Conservation (phyloP, 768 basidiomycete species). For the Hygrophoropsis aurantiaca region DNA sequence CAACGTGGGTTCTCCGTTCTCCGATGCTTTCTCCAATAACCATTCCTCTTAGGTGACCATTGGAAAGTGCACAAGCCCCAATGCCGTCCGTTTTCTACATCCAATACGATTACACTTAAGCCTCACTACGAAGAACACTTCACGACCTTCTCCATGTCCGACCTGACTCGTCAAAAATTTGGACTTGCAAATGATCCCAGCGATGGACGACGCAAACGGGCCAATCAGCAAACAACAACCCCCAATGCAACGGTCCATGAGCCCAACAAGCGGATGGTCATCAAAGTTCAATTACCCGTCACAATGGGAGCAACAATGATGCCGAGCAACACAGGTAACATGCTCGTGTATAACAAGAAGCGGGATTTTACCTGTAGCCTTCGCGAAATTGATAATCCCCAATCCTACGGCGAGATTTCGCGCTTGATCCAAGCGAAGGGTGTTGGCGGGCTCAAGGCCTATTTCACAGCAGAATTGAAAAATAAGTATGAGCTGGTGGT, state of each 20-base stretch:
- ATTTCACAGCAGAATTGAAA: slow-evolving; percentile 53
- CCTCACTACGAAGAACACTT: slow-evolving; percentile 35
- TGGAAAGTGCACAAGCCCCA: slow-evolving; percentile 50
- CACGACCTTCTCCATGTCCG: slow-evolving; percentile 23
- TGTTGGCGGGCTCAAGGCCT: slow-evolving; percentile 46
- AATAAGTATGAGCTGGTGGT: slow-evolving; percentile 47
- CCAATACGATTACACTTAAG: slow-evolving; percentile 46
- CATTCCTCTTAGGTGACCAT: slow-evolving; percentile 34
- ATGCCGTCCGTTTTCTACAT: slow-evolving; percentile 45
- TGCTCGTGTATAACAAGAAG: slow-evolving; percentile 54
- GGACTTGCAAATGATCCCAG: slow-evolving; percentile 24
- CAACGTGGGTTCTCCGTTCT: slow-evolving; percentile 41
- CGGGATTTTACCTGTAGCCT: slow-evolving; percentile 51
- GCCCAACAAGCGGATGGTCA: slow-evolving; percentile 40
- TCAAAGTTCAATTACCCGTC: slow-evolving; percentile 56
- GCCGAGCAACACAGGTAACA: slow-evolving; percentile 15
- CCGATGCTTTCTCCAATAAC: neutral
- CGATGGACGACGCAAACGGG: slow-evolving; percentile 13
- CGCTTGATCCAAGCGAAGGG: slow-evolving; percentile 42
- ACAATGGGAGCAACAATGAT: slow-evolving; percentile 1
- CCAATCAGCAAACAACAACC: slow-evolving; percentile 10
- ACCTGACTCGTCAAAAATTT: slow-evolving; percentile 26
- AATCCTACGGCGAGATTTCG: slow-evolving; percentile 41
- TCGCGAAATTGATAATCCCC: slow-evolving; percentile 26
- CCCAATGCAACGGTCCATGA: slow-evolving; percentile 20